phyloP scores from a whole-genome alignment of 1,284 basidiomycete genomes.

The Pseudomicrostroma phylloplanum region DNA sequence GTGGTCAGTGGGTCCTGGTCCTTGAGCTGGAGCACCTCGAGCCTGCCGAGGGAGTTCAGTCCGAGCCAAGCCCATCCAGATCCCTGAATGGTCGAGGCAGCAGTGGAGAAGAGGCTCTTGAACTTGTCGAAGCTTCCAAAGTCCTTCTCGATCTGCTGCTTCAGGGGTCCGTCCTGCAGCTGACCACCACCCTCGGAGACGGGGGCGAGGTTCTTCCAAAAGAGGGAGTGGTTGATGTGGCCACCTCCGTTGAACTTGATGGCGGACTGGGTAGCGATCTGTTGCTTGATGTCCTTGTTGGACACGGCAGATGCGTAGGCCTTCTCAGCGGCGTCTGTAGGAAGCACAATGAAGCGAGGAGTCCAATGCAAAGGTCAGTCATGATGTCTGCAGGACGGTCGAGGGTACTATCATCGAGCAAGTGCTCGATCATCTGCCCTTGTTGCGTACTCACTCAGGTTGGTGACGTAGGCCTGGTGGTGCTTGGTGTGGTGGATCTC shows the following conservation, averaged over 20 bases:
- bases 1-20: constrained; percentile 92
- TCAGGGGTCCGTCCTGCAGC: constrained; percentile 65
- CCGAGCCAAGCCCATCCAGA: constrained; percentile 94
- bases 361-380: constrained; percentile 2
- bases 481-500: constrained; percentile 88
- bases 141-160: constrained; percentile 70
- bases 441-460: constrained; percentile 17
- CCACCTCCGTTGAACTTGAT: constrained; percentile 89
- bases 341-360: constrained; percentile 6
- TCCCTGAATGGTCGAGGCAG: constrained; percentile 89
- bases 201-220: constrained; percentile 81
- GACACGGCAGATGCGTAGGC: constrained; percentile 63
- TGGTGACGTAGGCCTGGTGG: constrained; percentile 59
- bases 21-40: constrained; percentile 74
- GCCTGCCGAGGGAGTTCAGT: constrained; percentile 56
- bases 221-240: constrained; percentile 74
- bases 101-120: constrained; percentile 73
- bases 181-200: constrained; percentile 55
- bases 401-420: background rate
- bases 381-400: too few relatives aligned
- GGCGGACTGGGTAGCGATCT: constrained; percentile 76
- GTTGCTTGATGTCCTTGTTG: constrained; percentile 64
- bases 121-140: constrained; percentile 77
- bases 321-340: constrained; percentile 68
- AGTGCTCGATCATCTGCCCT: background rate